Base-by-base conservation (phyloP, 2,329 filamentous ascomycete genomes). In the Hymenoscyphus occultus region DNA sequence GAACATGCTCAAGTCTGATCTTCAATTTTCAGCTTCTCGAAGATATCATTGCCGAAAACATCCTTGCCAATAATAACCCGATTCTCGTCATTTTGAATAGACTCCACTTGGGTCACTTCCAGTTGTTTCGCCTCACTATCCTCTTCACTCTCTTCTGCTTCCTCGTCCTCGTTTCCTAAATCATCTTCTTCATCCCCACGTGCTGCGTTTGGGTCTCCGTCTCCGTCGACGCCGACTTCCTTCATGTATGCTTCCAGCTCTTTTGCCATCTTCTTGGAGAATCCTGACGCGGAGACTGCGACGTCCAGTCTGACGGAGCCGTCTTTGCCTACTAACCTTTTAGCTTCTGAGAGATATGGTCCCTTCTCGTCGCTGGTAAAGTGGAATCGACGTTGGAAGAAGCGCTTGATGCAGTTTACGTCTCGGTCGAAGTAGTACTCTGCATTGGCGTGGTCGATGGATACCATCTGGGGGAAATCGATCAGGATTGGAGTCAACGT, bases 391-490 rank as follows among this genome's bases (percentile, higher is more conserved):
- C 93, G 84, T 74, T 91, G 84, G 75, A 99, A 99, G 77, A 96
- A 99, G 39, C 91, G 87, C 80, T 97, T 98, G 73, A 99, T 90
- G 78, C 96, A 99, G 68, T 91, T 88, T 14, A 99, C 93, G 73
- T 99, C 95, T 69, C 95, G 89, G 76, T 98, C 91, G 77, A 99
- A 99, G 78, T 99, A 98, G 86, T 93, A 96, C 75, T 97, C 90
- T 19, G 95, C 96, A 74, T 99, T 97, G 42, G 83, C 79, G 75
- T 99, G 95, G 71, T 97, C 92, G 76, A 97, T 92, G 0, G 94
- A 98, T 1, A 99, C 87, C 90, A 97, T 98, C 76, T 99, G 95
- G 0, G 95, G 95, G 75, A 99, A 99, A 79, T 99, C 96, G 73
- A 99, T 99, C 57, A 99, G 80, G 62, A 97, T 86, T 0, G 95